These are phyloP conservation scores for Crithidia acanthocephali DNA, from an alignment of 208 protist species.

Conservation along the genomic window DNA sequence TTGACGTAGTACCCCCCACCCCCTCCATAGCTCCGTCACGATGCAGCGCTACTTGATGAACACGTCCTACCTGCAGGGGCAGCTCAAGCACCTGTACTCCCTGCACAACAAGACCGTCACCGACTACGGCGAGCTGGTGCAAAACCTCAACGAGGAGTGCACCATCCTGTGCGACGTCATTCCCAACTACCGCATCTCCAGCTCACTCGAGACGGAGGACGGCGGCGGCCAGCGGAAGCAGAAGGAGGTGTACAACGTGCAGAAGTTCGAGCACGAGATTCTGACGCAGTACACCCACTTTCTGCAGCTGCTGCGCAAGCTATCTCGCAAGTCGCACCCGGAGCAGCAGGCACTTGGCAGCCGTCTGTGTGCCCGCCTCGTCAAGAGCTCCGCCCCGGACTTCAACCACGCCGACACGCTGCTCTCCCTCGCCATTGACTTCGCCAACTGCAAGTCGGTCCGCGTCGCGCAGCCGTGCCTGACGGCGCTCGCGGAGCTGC, in stretches of 20 bases:
- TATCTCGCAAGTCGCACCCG: conserved; percentile 86
- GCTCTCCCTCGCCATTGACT: conserved; percentile 78
- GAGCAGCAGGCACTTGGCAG: conserved; percentile 94
- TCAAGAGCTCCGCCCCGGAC: conserved; percentile 78
- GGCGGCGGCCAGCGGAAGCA: conserved; percentile 82
- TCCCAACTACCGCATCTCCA: conserved; percentile 89
- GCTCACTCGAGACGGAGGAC: conserved; percentile 81
- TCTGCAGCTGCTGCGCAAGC: conserved; percentile 88
- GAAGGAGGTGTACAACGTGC: conserved; percentile 92
- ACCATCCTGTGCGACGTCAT: conserved; percentile 86
- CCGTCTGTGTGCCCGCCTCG: conserved; percentile 80
- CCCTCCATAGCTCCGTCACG: too few relatives aligned
- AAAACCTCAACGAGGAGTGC: conserved; percentile 90
- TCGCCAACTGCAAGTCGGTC: conserved; percentile 89
- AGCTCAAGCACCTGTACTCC: conserved; percentile 74
- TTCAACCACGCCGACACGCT: conserved; percentile 92
- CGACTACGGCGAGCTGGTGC: conserved; percentile 87
- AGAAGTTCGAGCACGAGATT: conserved; percentile 91
- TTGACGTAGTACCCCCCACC: too few relatives aligned
- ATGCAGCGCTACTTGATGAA: conserved; percentile 95
- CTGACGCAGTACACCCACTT: conserved; percentile 93
- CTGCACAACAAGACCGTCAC: conserved; percentile 82
- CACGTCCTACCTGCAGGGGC: conserved; percentile 89
- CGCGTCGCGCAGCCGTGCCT: conserved; percentile 86
- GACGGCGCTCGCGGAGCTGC: conserved; percentile 75